Percentiles rank a stretch among this genome's conserved stretches.
These are phyloP conservation scores for Leccinum disarticulatum DNA, from an alignment of 768 basidiomycete species.

Conservation along the genomic window DNA sequence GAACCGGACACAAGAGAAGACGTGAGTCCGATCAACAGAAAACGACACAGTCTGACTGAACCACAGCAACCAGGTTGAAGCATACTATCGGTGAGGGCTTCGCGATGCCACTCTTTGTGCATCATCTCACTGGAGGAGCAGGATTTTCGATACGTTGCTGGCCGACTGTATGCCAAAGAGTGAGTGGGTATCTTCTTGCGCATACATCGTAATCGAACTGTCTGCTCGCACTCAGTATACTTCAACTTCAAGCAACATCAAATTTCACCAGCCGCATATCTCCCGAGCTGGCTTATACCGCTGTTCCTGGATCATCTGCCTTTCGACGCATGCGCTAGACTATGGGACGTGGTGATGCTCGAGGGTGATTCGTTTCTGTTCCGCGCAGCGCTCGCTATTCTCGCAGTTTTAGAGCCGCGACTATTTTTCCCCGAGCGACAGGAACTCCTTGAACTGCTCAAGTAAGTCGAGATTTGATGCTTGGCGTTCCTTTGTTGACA, in stretches of 20 bases:
- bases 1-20: constrained; percentile 70
- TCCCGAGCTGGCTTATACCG: constrained; percentile 78
- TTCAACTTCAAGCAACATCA: constrained; percentile 95
- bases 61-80: constrained; percentile 63
- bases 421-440: constrained; percentile 85
- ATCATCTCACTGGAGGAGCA: constrained; percentile 32
- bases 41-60: constrained; percentile 30
- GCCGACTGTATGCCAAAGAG: constrained; percentile 95
- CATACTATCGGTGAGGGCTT: constrained; percentile 73
- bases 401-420: constrained; percentile 80
- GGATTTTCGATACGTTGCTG: constrained; percentile 89
- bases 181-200: constrained; percentile 35
- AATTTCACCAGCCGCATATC: constrained; percentile 81
- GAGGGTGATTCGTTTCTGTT: constrained; percentile 92
- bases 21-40: constrained; percentile 47
- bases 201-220: not conserved
- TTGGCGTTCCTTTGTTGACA: constrained; percentile 15
- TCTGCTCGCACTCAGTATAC: constrained; percentile 55
- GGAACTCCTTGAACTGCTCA: constrained; percentile 77
- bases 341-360: constrained; percentile 86
- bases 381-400: constrained; percentile 77
- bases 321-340: constrained; percentile 83
- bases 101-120: not conserved
- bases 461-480: constrained; percentile 41
- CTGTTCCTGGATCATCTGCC: constrained; percentile 86